These are phyloP conservation scores for Plicaturopsis crispa DNA, from an alignment of 768 basidiomycete species.

Conservation along the genomic window DNA sequence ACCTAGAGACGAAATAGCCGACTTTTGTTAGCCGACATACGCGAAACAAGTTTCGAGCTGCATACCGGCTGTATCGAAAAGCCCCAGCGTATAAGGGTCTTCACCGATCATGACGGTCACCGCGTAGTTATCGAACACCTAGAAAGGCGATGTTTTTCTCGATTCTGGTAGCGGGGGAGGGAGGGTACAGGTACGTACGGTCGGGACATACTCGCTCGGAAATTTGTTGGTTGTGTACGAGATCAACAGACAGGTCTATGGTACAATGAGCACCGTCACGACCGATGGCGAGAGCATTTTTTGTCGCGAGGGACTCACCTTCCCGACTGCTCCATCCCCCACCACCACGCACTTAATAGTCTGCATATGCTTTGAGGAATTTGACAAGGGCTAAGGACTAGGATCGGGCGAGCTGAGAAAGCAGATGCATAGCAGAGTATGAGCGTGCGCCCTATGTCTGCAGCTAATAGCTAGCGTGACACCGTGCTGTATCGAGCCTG, in stretches of 20 bases:
- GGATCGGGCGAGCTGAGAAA: no score
- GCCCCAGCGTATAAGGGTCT: conserved; percentile 95
- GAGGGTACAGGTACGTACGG: conserved; percentile 47
- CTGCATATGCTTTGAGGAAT: no score
- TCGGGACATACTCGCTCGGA: conserved; percentile 98
- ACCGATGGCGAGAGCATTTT: conserved; percentile 6
- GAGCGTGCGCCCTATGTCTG: no score
- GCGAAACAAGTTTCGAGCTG: conserved; percentile 1
- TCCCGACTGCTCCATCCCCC: conserved; percentile 96
- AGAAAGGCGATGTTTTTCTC: conserved; percentile 13
- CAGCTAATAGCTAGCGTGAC: no score
- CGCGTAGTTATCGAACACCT: conserved; percentile 97
- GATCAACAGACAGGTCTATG: conserved; percentile 89
- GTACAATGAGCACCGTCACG: conserved; percentile 6
- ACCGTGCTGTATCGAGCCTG: no score
- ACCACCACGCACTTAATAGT: conserved; percentile 98
- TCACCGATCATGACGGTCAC: conserved; percentile 99
- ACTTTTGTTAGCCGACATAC: no score
- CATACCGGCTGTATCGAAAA: conserved; percentile 98
- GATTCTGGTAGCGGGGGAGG: conserved; percentile 14
- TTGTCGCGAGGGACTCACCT: conserved; percentile 48
- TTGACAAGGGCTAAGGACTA: no score
- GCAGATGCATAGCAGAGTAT: no score
- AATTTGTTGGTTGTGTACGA: conserved; percentile 98
- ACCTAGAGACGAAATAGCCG: conserved; percentile 49